These are phyloP conservation scores for Rhodotorula mucilaginosa DNA, from an alignment of 1,284 basidiomycete species.

Conservation along the genomic window DNA sequence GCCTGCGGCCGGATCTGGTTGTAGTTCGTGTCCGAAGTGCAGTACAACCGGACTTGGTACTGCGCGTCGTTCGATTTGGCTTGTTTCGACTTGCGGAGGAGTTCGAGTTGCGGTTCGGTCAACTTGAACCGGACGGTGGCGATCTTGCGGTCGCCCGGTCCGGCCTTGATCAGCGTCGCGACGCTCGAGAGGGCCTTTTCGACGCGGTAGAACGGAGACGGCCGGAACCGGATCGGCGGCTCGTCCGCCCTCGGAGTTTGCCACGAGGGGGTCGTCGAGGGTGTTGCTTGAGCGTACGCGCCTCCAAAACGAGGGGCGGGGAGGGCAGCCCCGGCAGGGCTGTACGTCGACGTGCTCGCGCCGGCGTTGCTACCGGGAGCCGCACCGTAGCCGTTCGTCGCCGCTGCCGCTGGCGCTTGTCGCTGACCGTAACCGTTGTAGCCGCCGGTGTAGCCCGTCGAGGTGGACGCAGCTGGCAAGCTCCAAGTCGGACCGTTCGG, in stretches of 20 bases:
- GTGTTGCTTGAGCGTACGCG: neutral
- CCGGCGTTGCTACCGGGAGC: neutral
- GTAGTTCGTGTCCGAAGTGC: conserved; percentile 85
- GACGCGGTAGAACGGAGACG: conserved; percentile 71
- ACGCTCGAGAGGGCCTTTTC: conserved; percentile 64
- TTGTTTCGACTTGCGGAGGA: conserved; percentile 52
- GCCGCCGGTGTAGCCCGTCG: neutral
- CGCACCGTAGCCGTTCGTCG: conserved; percentile 5
- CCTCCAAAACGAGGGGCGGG: conserved; percentile 19
- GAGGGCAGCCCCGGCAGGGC: neutral
- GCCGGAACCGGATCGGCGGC: conserved; percentile 66
- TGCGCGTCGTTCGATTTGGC: conserved; percentile 58
- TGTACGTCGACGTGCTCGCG: neutral
- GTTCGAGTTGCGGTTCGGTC: conserved; percentile 61
- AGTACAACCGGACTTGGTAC: conserved; percentile 83
- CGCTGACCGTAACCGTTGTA: neutral
- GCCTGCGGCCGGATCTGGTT: conserved; percentile 52
- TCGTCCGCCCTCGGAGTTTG: conserved; percentile 9
- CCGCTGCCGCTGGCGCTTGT: too few relatives aligned
- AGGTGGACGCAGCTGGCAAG: neutral
- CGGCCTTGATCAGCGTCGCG: conserved; percentile 70
- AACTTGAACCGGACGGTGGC: conserved; percentile 63
- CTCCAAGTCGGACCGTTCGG: conserved; percentile 1
- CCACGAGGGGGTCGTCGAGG: conserved; percentile 33
- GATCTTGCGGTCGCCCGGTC: conserved; percentile 68